Evolutionary conservation across 2,329 filamentous ascomycete species (phyloP), one percentile per base, ranked within the genome.

Genomic region (Phialophora expanda): DNA sequence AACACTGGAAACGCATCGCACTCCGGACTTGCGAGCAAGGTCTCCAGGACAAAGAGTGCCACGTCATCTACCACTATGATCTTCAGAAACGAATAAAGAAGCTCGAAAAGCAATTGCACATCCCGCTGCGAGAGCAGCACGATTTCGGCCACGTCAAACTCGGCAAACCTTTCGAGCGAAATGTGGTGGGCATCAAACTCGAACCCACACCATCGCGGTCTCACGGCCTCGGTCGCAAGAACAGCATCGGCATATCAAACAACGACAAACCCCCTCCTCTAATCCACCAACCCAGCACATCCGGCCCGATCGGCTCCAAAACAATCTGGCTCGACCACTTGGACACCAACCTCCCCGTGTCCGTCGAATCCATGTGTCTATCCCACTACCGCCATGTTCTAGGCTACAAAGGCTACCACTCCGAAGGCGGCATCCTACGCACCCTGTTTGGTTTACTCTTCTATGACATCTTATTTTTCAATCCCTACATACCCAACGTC

Each of bases 371-470:
- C 63, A 97, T 99, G 93, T 97, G 93, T 75, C 83, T 99, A 44
- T 93, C 89, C 53, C 87, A 90, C 80, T 98, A 98, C 77, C 88
- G 91, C 34, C 83, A 85, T 9, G 83, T 90, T 60, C 61, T 73
- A 17, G 94, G 93, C 2, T 98, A 92, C 89, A 97, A 97, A 76
- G 95, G 95, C 11, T 97, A 94, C 74, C 95, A 99, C 78, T 87
- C 90, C 20, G 95, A 99, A 81, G 92, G 93, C 38, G 91, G 93
- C 1, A 93, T 98, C 72, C 81, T 98, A 6, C 88, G 93, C n/a
- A 99, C 95, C 0, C 82, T 99, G 6, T 93, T 93, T 77, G 90
- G 89, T 14, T 94, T 95, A 74, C 86, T 99, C 20, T 97, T 98
- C 81, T 95, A 89, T 81, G 94, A 99, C 77, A 86, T 98, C 26